Evolutionary conservation across 331 rosid species (phyloP).

Genomic region (Acacia concinna): DNA sequence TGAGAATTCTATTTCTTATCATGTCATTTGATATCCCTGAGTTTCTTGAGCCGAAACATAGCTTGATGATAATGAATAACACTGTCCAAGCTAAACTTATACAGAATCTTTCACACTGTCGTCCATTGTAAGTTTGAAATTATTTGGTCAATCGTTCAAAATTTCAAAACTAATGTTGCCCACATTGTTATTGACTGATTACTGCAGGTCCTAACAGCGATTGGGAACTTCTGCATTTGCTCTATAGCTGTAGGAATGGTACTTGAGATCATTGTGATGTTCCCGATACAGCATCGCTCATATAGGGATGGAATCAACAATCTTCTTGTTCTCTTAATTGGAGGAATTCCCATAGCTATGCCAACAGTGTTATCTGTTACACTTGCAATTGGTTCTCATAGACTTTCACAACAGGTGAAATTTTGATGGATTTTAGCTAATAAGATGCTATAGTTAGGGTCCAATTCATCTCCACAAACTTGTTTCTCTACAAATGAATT

Average conservation of each 20-base stretch:
- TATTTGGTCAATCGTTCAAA: conserved; percentile 6
- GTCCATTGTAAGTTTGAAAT: neutral
- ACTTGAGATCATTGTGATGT: conserved; percentile 85
- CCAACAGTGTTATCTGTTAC: conserved; percentile 94
- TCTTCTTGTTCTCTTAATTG: conserved; percentile 89
- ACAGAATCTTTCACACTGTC: neutral
- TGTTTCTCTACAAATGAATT: conserved; percentile 7
- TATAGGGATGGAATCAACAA: conserved; percentile 91
- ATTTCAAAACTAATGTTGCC: conserved; percentile 1
- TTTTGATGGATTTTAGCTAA: conserved; percentile 5
- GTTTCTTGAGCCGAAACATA: neutral
- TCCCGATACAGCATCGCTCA: conserved; percentile 72
- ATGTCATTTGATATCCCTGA: neutral
- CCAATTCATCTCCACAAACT: neutral
- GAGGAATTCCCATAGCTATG: conserved; percentile 95
- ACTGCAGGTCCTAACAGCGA: conserved; percentile 79
- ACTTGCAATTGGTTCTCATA: conserved; percentile 85
- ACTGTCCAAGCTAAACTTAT: neutral
- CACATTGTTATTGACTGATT: conserved; percentile 16
- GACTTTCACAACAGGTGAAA: conserved; percentile 86
- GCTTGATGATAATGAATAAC: neutral
- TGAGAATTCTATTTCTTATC: neutral
- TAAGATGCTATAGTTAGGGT: conserved; percentile 10
- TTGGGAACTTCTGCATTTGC: conserved; percentile 91
- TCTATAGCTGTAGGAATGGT: conserved; percentile 87